phyloP scores from a whole-genome alignment of 2,329 filamentous ascomycete genomes.

The Fonsecaea erecta region DNA sequence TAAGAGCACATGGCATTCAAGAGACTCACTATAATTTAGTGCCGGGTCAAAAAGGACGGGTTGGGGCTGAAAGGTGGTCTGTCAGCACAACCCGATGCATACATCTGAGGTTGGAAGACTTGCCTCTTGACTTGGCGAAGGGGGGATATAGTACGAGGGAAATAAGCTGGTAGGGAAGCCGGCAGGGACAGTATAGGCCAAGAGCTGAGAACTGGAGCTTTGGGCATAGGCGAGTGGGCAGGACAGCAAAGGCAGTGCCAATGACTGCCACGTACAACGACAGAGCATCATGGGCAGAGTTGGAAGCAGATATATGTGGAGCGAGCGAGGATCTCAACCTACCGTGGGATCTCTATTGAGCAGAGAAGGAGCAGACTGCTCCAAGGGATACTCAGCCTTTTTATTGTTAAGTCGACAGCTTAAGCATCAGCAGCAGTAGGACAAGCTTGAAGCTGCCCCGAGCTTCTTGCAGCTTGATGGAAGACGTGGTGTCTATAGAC shows the following conservation, averaged over 20 bases:
- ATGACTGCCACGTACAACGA: slow-evolving; percentile 10
- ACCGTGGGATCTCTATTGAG: slow-evolving; percentile 1
- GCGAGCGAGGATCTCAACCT: slow-evolving; percentile 1
- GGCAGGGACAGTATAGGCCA: slow-evolving; percentile 33
- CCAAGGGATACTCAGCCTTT: slow-evolving; percentile 7
- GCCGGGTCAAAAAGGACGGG: slow-evolving; percentile 60
- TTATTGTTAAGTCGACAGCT: not conserved
- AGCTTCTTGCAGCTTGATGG: not conserved
- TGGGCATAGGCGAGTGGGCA: slow-evolving; percentile 23
- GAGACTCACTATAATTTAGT: slow-evolving; percentile 51
- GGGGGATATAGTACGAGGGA: slow-evolving; percentile 35
- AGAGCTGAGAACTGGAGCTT: slow-evolving; percentile 10
- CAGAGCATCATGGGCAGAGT: slow-evolving; percentile 22
- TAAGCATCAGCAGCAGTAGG: not conserved
- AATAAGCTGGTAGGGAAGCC: slow-evolving; percentile 36
- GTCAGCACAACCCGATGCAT: not conserved
- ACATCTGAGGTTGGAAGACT: not conserved
- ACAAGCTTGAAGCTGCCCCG: slow-evolving; percentile 1
- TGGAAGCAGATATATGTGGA: not conserved
- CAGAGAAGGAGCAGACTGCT: not conserved
- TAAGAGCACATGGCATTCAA: not conserved
- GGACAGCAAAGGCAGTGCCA: slow-evolving; percentile 20
- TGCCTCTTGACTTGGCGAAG: slow-evolving; percentile 35
- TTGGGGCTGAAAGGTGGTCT: slow-evolving; percentile 49
- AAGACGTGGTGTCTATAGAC: not conserved